These are phyloP conservation scores for Arabis alpina DNA, from an alignment of 345 rosid genomes.

Conservation along the genomic window DNA sequence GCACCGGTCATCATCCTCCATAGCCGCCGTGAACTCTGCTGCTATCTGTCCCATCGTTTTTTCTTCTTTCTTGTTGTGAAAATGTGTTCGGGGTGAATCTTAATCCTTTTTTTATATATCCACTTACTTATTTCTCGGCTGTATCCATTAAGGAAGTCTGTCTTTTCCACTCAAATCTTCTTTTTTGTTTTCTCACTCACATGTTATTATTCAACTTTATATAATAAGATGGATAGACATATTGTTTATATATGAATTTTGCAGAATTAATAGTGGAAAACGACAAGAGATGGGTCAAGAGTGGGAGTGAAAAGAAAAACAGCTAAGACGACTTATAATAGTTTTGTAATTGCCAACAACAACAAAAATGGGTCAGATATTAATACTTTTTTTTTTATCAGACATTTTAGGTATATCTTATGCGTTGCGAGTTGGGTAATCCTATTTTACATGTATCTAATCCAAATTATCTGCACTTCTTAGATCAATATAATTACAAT, in stretches of 20 bases:
- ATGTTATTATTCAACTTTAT: slow-evolving; percentile 19
- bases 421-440: no score
- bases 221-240: slow-evolving; percentile 17
- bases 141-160: slow-evolving; percentile 18
- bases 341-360: no score
- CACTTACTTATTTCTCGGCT: slow-evolving; percentile 6
- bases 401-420: no score
- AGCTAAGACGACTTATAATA: slow-evolving; percentile 15
- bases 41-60: slow-evolving; percentile 42
- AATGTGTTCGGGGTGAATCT: slow-evolving; percentile 4
- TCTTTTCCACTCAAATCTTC: slow-evolving; percentile 17
- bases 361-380: no score
- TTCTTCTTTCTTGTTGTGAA: neutral
- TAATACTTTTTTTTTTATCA: no score
- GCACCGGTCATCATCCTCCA: slow-evolving; percentile 47
- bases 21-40: slow-evolving; percentile 30
- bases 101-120: slow-evolving; percentile 1
- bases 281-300: slow-evolving; percentile 43
- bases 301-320: slow-evolving; percentile 19
- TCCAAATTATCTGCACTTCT: no score
- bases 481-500: no score
- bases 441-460: no score
- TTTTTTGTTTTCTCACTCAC: slow-evolving; percentile 8
- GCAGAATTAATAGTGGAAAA: slow-evolving; percentile 27
- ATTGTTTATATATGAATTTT: neutral